These are phyloP conservation scores for Casuarina cunninghamiana DNA, from an alignment of 306 rosid species.

Conservation along the genomic window DNA sequence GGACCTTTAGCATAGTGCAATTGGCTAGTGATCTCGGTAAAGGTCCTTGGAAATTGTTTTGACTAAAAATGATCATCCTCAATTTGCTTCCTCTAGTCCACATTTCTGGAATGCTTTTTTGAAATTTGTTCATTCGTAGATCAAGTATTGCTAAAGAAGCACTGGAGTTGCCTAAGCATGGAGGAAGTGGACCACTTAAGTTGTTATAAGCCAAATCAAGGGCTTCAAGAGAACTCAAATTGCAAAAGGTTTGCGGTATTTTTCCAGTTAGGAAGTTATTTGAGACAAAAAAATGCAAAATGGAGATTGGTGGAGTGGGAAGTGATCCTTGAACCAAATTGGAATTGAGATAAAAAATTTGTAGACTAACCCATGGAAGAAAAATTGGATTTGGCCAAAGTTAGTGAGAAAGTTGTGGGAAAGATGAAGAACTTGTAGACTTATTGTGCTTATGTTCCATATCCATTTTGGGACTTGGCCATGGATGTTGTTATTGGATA, in stretches of 20 bases:
- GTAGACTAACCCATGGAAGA: background rate
- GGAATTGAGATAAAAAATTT: background rate
- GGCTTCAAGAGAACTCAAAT: background rate
- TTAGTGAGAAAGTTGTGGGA: background rate
- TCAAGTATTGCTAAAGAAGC: background rate
- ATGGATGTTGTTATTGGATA: background rate
- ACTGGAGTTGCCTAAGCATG: background rate
- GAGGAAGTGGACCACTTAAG: background rate
- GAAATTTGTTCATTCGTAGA: background rate
- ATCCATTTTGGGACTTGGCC: background rate
- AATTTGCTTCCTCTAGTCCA: background rate
- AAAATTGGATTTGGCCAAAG: background rate
- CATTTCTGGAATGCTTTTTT: background rate
- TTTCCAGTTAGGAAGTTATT: background rate
- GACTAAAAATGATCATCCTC: background rate
- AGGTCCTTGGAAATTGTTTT: background rate
- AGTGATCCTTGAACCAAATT: background rate
- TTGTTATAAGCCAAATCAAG: background rate
- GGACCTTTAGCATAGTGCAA: background rate
- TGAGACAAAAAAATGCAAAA: background rate
- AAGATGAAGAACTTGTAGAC: background rate
- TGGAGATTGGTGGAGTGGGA: background rate
- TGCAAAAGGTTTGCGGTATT: background rate
- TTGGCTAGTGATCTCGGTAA: background rate
- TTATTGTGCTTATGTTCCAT: background rate